Evolutionary conservation across 805 yeast genomes (phyloP), one percentile per base, ranked within the genome.

Genomic region (Zygoascus flipseniorum): DNA sequence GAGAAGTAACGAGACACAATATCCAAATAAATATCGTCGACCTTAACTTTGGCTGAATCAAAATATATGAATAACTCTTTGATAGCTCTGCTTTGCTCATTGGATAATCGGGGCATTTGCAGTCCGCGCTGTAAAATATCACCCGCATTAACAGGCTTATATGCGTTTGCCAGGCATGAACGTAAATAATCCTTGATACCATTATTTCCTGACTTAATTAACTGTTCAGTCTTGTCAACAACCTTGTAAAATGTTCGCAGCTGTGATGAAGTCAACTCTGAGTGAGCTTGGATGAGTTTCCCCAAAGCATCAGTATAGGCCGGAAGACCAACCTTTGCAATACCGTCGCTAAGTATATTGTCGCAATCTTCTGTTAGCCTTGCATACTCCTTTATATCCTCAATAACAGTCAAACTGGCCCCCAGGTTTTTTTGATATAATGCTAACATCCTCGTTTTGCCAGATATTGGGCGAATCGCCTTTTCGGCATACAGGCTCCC

Each of bases 391-490:
- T 58, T 54, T 18, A 68, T 62, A 18, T 58, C 66, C 16, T 58
- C 60, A 42, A 64, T 61, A 5, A 63, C 62, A 31, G 58, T 56
- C 52, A 62, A 56, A 18, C 68, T 64, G 16, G 57, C 52, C 39
- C 55, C 55, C 16, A 60, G 60, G 50, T 60, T 83, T 43, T 70
- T 65, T 60, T 81, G 83, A 57, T 80, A 76, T 1, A 74, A 66
- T 41, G 79, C 79, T 53, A 85, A 66, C 52, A 74, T 71, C 58
- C 79, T 80, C 49, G 86, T 84, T 54, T 81, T 80, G 8, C 76
- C 74, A 42, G 86, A 74, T 47, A 88, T 79, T 0, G 97, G 97
- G 49, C 80, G 78, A 60, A 92, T 80, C 23, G 86, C 76, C 31
- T 70, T 68, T 54, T 82, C 80, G 1, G 92, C 85, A 20, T 74